Evolutionary conservation across 2,329 filamentous ascomycete genomes (phyloP).

Genomic region (Ceratocystis huliohia): DNA sequence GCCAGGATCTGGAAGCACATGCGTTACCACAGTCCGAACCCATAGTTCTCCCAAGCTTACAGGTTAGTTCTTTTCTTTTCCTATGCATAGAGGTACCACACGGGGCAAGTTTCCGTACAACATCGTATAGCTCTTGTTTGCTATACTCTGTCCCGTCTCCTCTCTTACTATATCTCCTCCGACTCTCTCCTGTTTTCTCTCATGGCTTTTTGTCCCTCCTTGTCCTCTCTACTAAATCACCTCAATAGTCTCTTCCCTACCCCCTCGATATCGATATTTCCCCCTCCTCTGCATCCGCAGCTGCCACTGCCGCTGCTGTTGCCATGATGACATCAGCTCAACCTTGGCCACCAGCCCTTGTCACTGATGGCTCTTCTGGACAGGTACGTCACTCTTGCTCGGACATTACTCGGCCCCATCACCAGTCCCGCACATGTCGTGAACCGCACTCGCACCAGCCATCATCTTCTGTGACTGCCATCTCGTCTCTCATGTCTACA

Average conservation of each 20-base stretch:
- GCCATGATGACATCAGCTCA: slow-evolving; percentile 6
- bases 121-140: background rate
- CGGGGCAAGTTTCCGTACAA: too few species aligned
- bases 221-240: too few species aligned
- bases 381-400: slow-evolving; percentile 12
- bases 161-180: too few species aligned
- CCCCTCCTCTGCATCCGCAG: slow-evolving; percentile 6
- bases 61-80: background rate
- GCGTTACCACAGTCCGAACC: background rate
- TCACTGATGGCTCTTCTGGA: background rate
- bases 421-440: background rate
- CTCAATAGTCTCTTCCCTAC: slow-evolving; percentile 15
- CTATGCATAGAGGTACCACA: background rate
- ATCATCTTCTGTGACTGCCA: slow-evolving; percentile 1
- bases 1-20: slow-evolving; percentile 6
- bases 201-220: too few species aligned
- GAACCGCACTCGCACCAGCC: background rate
- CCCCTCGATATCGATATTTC: slow-evolving; percentile 17
- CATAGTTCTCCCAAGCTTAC: background rate
- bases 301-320: slow-evolving; percentile 5
- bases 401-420: slow-evolving; percentile 3
- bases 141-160: slow-evolving; percentile 12
- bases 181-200: too few species aligned
- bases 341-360: slow-evolving; percentile 1
- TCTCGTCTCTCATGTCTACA: slow-evolving; percentile 11